Evolutionary conservation across 1,284 basidiomycete genomes (phyloP), one percentile per base, ranked within the genome.

Genomic region (Ceratobasidium sp.): DNA sequence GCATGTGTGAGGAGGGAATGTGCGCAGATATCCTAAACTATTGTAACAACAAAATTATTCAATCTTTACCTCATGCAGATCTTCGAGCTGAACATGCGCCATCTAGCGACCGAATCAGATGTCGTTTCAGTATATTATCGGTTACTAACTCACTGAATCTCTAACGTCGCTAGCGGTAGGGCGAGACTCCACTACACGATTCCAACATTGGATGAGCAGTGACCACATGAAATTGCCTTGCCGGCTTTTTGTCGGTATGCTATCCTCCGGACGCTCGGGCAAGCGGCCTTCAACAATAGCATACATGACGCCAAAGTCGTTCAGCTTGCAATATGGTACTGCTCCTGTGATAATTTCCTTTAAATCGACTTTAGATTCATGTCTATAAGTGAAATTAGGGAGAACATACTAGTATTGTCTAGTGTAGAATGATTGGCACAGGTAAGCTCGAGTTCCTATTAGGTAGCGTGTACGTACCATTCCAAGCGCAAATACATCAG

Each of bases 401-500:
- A n/a, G 13, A 41, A 14, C 5, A 38, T 21, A 49, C 46, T 44
- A 64, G 26, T 8, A 64, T 49, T 13, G 62, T 50, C 44, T 64
- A 21, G 18, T 23, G 23, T 30, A 47, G 1, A 38, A 11, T 49
- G 32, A 16, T 6, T 7, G 9, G 1, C 23, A 21, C n/a, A n/a
- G n/a, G 6, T 30, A 11, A 4, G n/a, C n/a, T 1, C 13, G 7
- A n/a, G 9, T 7, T 35, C 16, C 1, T 28, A 30, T 13, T 16
- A 30, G 38, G 7, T 23, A n/a, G 6, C 32, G n/a, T 63, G 7
- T 3, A 61, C 41, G 21, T 38, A 64, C 62, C 62, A 64, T 64
- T 38, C 62, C 62, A 38, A 64, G 62, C 46, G 62, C 44, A 38
- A 46, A 64, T 4, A 64, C 44, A 21, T 64, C 62, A 32, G 62